Base-by-base conservation (phyloP, 2,329 filamentous ascomycete genomes). In the Pleomassaria siparia region DNA sequence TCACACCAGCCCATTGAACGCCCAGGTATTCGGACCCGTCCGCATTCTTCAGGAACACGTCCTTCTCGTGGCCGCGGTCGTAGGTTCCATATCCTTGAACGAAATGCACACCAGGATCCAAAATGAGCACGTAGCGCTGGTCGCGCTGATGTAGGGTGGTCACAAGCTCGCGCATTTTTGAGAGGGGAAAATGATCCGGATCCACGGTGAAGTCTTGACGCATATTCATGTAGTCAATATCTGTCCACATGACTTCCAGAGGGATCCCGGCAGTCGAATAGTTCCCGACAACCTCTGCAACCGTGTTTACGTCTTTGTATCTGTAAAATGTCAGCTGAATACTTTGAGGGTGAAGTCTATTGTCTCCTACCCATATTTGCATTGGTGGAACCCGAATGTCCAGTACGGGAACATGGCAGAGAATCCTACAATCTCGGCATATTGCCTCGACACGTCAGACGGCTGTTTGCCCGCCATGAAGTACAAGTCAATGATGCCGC, bases 1-100 rank as follows among this genome's bases (percentile, higher is more conserved):
- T 81, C 12, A 83, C 79, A 37, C 88, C 88, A 5, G 88, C 85
- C 88, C 88, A 92, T 18, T 91, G 88, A 13, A 89, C 86, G 13
- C 87, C 81, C 49, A 79, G 59, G 51, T 78, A 80, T 21, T 80
- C 64, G 10, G 74, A 74, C 12, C 77, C 86, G 56, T 89, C 84
- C 2, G 55, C 59, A 29, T 65, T 55, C 58, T 78, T 77, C 25
- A 82, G 61, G 66, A 84, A 83, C 9, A 81, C 67, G 16, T 74
- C 78, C n/a, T 79, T 71, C 5, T 80, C 76, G 1, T 82, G 68
- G 0, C 87, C 88, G 13, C 81, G 77, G 43, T 84, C 74, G 66
- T 83, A 91, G 0, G 81, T 73, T 2, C 62, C 54, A 55, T 83
- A 84, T 52, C 79, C 69, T 1, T 69, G 71, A 2, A 81, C 75